Percentiles rank a stretch among this genome's conserved stretches.
These are phyloP conservation scores for Leucosporidium yakuticum DNA, from an alignment of 768 basidiomycete genomes.

Conservation along the genomic window DNA sequence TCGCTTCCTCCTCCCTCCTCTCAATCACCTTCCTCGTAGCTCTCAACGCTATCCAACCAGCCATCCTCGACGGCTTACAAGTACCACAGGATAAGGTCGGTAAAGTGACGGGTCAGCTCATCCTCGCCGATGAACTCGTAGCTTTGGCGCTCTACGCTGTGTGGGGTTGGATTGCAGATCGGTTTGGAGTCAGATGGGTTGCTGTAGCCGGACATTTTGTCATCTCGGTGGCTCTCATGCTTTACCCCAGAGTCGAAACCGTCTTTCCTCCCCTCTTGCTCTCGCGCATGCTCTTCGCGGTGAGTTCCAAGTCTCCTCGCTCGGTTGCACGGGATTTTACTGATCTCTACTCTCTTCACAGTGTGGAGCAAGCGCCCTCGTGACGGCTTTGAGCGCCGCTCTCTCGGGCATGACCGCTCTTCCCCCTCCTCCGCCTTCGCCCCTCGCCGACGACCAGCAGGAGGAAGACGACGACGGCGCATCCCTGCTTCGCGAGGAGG, in stretches of 20 bases:
- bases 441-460: not conserved
- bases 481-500: not conserved
- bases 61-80: slow-evolving; percentile 4
- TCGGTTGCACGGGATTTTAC: not conserved
- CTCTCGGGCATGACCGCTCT: not conserved
- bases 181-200: slow-evolving; percentile 7
- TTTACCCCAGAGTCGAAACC: slow-evolving; percentile 1
- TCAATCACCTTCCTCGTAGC: slow-evolving; percentile 32
- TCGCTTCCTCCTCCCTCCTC: slow-evolving; percentile 14
- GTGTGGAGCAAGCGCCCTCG: not conserved
- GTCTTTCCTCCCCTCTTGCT: slow-evolving; percentile 14
- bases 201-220: slow-evolving; percentile 7
- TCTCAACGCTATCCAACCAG: slow-evolving; percentile 26
- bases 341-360: no score
- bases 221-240: slow-evolving; percentile 1
- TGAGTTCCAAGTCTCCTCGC: not conserved
- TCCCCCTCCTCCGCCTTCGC: not conserved
- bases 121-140: slow-evolving; percentile 33
- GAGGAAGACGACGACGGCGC: no score
- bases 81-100: not conserved
- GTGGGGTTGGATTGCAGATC: slow-evolving; percentile 16
- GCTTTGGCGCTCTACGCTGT: slow-evolving; percentile 23
- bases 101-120: slow-evolving; percentile 8
- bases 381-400: not conserved
- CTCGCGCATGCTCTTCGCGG: slow-evolving; percentile 17